phyloP scores from a whole-genome alignment of 2,329 filamentous ascomycete species.

The Verticillium nonalfalfae region DNA sequence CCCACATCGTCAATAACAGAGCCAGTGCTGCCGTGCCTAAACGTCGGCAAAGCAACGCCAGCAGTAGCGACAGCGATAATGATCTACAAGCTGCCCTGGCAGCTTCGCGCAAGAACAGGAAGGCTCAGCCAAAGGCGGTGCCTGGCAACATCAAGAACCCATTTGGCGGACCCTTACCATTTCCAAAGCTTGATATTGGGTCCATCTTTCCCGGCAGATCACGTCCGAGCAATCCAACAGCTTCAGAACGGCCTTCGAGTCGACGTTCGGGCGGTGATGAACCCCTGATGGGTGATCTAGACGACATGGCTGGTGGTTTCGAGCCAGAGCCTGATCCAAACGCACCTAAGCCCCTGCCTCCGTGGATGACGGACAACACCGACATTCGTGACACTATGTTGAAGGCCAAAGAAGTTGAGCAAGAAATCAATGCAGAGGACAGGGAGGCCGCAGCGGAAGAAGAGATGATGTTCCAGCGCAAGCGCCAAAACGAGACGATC shows the following conservation, averaged over 20 bases:
- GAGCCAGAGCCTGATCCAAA: constrained; percentile 41
- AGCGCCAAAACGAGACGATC: constrained; percentile 45
- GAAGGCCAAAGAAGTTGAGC: constrained; percentile 49
- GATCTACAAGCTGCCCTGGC: constrained; percentile 73
- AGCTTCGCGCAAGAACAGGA: constrained; percentile 59
- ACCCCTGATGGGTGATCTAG: constrained; percentile 19
- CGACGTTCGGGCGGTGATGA: neutral
- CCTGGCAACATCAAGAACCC: constrained; percentile 52
- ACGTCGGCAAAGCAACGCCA: constrained; percentile 38
- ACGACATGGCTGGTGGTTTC: constrained; percentile 59
- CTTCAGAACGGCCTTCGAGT: neutral
- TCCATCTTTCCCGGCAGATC: constrained; percentile 45
- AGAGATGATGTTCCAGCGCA: constrained; percentile 35
- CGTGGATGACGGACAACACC: constrained; percentile 62
- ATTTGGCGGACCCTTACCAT: constrained; percentile 78
- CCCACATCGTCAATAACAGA: constrained; percentile 68
- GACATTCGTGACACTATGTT: constrained; percentile 61
- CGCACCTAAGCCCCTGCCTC: constrained; percentile 58
- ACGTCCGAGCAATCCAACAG: neutral
- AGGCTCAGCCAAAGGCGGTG: constrained; percentile 28
- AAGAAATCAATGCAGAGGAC: constrained; percentile 59
- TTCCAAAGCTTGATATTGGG: constrained; percentile 74
- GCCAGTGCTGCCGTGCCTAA: constrained; percentile 55
- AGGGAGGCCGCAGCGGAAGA: constrained; percentile 50
- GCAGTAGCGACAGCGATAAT: constrained; percentile 66